Conservation (phyloP, 176 grass and related monocot species). For the Oryza brachyantha region DNA sequence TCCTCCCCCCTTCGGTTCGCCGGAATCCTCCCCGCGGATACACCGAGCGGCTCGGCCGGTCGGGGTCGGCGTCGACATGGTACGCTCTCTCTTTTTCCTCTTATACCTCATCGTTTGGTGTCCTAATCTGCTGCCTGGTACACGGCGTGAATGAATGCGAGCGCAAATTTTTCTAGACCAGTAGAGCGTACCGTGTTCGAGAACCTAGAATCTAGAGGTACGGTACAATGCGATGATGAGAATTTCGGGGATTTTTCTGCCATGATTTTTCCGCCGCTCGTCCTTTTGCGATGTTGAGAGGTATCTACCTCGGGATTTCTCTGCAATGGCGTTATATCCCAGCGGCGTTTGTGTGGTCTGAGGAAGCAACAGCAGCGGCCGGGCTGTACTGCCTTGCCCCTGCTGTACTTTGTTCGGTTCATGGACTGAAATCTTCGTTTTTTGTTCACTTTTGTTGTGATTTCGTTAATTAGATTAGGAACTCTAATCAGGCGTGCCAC, state of each 20-base stretch:
- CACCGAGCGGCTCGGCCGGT: neutral
- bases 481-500: neutral
- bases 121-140: neutral
- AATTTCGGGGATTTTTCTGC: neutral
- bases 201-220: too few relatives aligned
- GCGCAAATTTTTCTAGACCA: neutral
- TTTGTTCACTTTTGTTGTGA: neutral
- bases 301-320: neutral
- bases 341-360: neutral
- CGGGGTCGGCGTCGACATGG: slow-evolving; percentile 14
- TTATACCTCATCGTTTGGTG: neutral
- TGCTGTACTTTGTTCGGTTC: neutral
- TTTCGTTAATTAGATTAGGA: neutral
- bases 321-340: neutral
- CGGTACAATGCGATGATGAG: too few relatives aligned
- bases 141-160: neutral
- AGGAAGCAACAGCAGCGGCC: neutral
- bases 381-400: neutral
- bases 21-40: neutral
- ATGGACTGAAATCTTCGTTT: neutral
- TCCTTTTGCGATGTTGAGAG: neutral
- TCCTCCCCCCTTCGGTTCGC: neutral
- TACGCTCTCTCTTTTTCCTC: neutral
- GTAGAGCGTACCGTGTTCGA: neutral
- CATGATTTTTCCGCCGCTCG: neutral